These are phyloP conservation scores for Auriscalpium vulgare DNA, from an alignment of 768 basidiomycete species.

Conservation along the genomic window DNA sequence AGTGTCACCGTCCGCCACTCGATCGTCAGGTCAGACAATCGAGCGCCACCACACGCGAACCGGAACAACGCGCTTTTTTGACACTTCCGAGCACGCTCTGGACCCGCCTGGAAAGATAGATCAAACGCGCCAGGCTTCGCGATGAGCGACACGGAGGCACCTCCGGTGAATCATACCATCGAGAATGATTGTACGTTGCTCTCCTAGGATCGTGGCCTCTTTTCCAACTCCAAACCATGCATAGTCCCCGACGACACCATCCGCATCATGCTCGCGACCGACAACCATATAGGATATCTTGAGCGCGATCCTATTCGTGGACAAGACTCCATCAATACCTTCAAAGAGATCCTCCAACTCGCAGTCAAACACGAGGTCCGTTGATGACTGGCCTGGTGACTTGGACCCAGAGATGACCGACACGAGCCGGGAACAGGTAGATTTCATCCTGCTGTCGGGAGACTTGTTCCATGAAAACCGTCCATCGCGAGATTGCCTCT, in stretches of 20 bases:
- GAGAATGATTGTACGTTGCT: too few species aligned
- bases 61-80: too few species aligned
- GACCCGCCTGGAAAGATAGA: too few species aligned
- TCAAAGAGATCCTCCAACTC: conserved; percentile 86
- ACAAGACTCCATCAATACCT: conserved; percentile 92
- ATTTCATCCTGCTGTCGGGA: conserved; percentile 90
- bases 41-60: too few species aligned
- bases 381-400: conserved; percentile 9
- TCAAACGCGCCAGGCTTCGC: too few species aligned
- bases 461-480: conserved; percentile 98
- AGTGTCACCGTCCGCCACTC: too few species aligned
- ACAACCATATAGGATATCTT: conserved; percentile 92
- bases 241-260: conserved; percentile 58
- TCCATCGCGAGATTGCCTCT: conserved; percentile 83
- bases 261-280: conserved; percentile 83
- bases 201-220: too few species aligned
- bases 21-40: too few species aligned
- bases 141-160: too few species aligned
- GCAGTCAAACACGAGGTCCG: conserved; percentile 83
- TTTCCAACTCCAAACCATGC: too few species aligned
- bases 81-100: too few species aligned
- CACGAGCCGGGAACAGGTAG: conserved; percentile 51
- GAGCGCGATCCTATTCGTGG: conserved; percentile 93
- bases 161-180: too few species aligned
- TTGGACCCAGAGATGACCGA: neutral